Percentiles rank a stretch among this genome's conserved stretches.
Evolutionary conservation across 2,329 filamentous ascomycete species (phyloP).

Genomic region (Lasiodiplodia sp.): DNA sequence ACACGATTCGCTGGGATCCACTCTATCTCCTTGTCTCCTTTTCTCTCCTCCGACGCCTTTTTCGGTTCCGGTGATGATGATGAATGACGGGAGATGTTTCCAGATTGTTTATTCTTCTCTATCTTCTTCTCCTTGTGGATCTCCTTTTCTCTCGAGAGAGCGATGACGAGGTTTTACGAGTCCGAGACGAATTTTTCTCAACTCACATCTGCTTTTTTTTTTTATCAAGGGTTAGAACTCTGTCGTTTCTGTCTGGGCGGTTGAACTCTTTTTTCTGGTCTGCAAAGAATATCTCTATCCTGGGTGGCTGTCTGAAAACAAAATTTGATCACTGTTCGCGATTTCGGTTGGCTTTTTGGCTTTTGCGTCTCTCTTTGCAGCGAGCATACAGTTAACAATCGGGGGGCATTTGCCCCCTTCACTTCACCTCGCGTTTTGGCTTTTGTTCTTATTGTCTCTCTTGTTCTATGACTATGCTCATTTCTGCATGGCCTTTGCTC

Average conservation of each 20-base stretch:
- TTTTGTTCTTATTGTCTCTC: neutral
- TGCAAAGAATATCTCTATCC: conserved; percentile 26
- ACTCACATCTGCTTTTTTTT: conserved; percentile 3
- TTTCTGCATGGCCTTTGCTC: conserved; percentile 14
- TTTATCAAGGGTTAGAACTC: conserved; percentile 25
- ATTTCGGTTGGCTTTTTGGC: conserved; percentile 25
- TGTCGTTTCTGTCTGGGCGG: conserved; percentile 28
- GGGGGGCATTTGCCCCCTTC: conserved; percentile 15
- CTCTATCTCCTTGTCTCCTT: conserved; percentile 13
- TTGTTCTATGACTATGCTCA: conserved; percentile 8
- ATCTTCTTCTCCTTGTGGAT: conserved; percentile 23
- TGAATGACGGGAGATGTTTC: conserved; percentile 24
- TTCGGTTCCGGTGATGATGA: conserved; percentile 26
- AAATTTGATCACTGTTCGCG: conserved; percentile 22
- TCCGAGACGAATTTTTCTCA: conserved; percentile 18
- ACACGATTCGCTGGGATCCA: conserved; percentile 28
- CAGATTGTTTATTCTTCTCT: conserved; percentile 20
- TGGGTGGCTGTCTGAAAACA: conserved; percentile 26
- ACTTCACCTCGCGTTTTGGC: neutral
- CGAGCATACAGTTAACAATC: conserved; percentile 24
- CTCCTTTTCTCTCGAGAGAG: conserved; percentile 21
- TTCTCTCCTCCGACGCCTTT: conserved; percentile 17
- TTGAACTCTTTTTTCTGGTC: conserved; percentile 18
- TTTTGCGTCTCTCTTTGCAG: conserved; percentile 13
- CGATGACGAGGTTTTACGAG: conserved; percentile 13